Conservation (phyloP, 805 yeast genomes). For the Suhomyces emberorum region DNA sequence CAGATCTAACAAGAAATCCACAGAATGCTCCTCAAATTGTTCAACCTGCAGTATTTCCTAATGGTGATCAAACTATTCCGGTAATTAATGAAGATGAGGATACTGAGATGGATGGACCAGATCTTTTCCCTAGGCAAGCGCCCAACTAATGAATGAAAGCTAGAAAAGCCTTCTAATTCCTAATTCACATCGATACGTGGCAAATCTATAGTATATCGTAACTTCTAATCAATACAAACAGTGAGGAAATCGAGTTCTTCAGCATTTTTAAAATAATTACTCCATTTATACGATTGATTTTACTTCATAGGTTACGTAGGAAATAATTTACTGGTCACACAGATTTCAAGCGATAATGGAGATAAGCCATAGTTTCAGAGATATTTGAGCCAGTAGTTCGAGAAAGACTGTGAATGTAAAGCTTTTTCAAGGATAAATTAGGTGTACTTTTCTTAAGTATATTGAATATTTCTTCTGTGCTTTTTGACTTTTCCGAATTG, state of each 20-base stretch:
- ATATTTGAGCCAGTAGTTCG: conserved; percentile 10
- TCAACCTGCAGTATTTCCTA: conserved; percentile 41
- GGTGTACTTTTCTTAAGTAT: conserved; percentile 1
- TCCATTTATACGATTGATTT: too few species aligned
- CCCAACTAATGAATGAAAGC: too few species aligned
- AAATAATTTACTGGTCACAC: too few species aligned
- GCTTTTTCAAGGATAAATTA: conserved; percentile 2
- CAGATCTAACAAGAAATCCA: conserved; percentile 12
- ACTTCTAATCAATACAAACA: too few species aligned
- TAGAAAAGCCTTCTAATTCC: too few species aligned
- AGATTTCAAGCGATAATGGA: conserved; percentile 15
- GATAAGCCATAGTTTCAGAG: conserved; percentile 18
- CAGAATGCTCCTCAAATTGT: conserved; percentile 40
- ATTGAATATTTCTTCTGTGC: not conserved
- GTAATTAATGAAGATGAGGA: conserved; percentile 27
- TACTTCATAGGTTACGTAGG: too few species aligned
- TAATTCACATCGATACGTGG: not conserved
- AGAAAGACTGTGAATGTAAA: conserved; percentile 8
- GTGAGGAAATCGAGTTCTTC: too few species aligned
- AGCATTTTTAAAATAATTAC: too few species aligned
- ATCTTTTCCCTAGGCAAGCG: conserved; percentile 21
- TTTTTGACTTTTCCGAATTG: too few species aligned
- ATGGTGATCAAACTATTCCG: conserved; percentile 20
- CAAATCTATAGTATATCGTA: not conserved
- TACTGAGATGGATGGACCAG: conserved; percentile 29